Base-by-base conservation (phyloP, 371 early-diverging fungal genomes). In the Parasitella parasitica region DNA sequence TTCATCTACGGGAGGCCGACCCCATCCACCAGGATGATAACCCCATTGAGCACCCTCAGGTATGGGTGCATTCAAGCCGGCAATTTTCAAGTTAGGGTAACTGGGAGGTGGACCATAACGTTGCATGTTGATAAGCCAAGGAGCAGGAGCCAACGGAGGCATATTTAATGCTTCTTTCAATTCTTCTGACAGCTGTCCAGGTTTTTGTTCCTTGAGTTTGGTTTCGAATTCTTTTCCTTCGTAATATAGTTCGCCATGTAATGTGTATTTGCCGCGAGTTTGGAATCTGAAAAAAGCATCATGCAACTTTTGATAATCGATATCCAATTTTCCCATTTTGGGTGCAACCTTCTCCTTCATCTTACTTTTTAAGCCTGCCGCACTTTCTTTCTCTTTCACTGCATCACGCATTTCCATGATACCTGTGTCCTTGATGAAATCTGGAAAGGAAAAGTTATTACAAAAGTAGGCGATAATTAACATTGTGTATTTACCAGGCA, bases 41-140 rank as follows among this genome's bases (percentile, higher is more conserved):
- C 99, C 99, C 99, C 97, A 98, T 66, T 94, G 94, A n/a, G 96
- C 97, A 13, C 99, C 98, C 24, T 89, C 86, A 11, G 99, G 99
- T 69, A 99, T 98, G 1, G 97, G 98, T 9, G 97, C 92, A 73
- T 97, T 99, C 30, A 99, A 78, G 4, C 99, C 99, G 3, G 99
- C 95, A 54, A 99, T 91, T 64, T 89, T 91, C 48, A 98, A 71
- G 61, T 86, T 89, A 5, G 97, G 95, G 74, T 99, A 99, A 56
- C 90, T 88, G 3, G 98, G 98, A 37, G 99, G 99, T 16, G 95
- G 97, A 3, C 99, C 99, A 71, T 94, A 91, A 28, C 97, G 88
- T 76, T 99, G 99, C 99, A 98, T 98, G 66, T 95, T 97, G 67
- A 97, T 89, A 20, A 99, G 77, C 97, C 97, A 99, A 34, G 99